These are phyloP conservation scores for Carex kokanica DNA, from an alignment of 176 grass and related monocot genomes.

Conservation along the genomic window DNA sequence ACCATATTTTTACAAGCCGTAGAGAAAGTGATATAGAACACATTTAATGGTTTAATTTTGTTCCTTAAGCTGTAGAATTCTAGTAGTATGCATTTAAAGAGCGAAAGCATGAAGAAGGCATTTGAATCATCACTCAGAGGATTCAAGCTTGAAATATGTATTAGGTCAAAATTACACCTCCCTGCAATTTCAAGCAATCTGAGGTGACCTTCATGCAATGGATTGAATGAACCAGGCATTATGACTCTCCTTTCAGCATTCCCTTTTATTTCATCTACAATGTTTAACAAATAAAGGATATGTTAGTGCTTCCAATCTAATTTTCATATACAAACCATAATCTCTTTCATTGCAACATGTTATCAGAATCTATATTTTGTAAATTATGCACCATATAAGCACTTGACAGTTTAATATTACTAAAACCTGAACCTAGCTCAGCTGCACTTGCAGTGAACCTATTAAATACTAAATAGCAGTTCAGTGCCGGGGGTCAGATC, in stretches of 20 bases:
- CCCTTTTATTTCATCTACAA: slow-evolving; percentile 37
- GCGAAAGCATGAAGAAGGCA: not conserved
- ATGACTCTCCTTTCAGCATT: slow-evolving; percentile 66
- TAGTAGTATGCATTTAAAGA: not conserved
- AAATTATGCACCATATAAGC: not conserved
- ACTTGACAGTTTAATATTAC: not conserved
- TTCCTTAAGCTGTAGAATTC: not conserved
- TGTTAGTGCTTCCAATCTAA: slow-evolving; percentile 17
- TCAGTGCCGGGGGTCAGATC: not conserved
- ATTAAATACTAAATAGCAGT: not conserved
- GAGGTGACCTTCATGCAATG: slow-evolving; percentile 94
- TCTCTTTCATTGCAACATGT: not conserved
- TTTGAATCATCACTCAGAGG: not conserved
- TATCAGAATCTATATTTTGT: not conserved
- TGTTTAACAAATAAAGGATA: slow-evolving; percentile 25
- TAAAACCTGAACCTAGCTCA: not conserved
- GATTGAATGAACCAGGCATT: slow-evolving; percentile 96
- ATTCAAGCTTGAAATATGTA: not conserved
- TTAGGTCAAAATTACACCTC: slow-evolving; percentile 41
- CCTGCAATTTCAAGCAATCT: slow-evolving; percentile 73
- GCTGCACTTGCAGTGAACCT: not conserved
- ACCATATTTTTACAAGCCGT: not conserved
- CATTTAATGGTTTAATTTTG: not conserved
- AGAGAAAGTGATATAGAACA: not conserved
- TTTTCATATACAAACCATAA: slow-evolving; percentile 13